These are phyloP conservation scores for Lolium multiflorum DNA, from an alignment of 176 grass and related monocot genomes.

Conservation along the genomic window DNA sequence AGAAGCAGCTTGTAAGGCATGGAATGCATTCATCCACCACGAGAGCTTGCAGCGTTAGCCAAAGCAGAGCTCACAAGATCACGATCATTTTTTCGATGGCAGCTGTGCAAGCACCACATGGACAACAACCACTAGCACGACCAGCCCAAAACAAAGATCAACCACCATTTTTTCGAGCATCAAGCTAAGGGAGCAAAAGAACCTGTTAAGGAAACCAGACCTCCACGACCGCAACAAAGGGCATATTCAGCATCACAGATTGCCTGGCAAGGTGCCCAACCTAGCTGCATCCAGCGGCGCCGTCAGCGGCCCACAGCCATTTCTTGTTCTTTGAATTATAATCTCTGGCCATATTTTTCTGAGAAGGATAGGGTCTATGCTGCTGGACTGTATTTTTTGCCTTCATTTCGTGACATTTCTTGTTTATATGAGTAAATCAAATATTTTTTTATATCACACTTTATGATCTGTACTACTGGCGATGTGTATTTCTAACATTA, in stretches of 20 bases:
- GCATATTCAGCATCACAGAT: not conserved
- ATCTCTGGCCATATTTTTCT: not conserved
- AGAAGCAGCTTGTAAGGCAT: not conserved
- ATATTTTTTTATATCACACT: not conserved
- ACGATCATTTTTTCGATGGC: not conserved
- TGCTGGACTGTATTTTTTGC: conserved; percentile 10
- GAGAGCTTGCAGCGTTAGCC: not conserved
- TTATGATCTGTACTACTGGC: conserved; percentile 30
- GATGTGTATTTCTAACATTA: conserved; percentile 34
- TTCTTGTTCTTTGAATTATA: conserved; percentile 28
- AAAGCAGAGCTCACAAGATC: not conserved
- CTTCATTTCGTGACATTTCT: conserved; percentile 22
- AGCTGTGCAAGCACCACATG: not conserved
- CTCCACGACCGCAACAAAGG: not conserved
- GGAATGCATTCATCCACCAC: not conserved
- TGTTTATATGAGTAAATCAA: conserved; percentile 38
- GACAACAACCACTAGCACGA: not conserved
- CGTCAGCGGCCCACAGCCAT: not conserved
- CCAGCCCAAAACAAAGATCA: not conserved
- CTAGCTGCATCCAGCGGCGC: not conserved
- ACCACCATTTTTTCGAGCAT: not conserved
- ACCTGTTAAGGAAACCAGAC: not conserved
- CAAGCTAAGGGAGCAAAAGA: conserved; percentile 8
- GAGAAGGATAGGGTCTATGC: conserved; percentile 38
- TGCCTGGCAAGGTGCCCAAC: not conserved